These are phyloP conservation scores for Apiotrichum brassicae DNA, from an alignment of 1,284 basidiomycete genomes.

Conservation along the genomic window DNA sequence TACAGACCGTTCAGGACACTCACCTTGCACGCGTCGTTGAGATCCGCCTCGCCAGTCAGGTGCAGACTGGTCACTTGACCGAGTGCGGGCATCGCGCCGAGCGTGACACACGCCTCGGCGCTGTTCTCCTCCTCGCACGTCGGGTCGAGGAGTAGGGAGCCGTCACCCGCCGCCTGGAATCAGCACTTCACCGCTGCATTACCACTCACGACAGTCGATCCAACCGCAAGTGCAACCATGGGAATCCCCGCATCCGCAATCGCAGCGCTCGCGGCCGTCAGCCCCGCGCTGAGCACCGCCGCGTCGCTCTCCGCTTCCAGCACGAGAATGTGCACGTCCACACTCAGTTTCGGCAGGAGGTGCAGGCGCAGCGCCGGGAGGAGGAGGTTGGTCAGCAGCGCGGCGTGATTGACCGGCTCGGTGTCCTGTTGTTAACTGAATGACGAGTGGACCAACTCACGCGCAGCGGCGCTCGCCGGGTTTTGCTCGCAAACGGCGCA, in stretches of 20 bases:
- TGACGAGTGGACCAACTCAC: conserved; percentile 52
- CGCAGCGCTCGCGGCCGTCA: conserved; percentile 82
- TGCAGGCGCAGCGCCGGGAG: conserved; percentile 79
- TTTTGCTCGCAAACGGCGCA: conserved; percentile 78
- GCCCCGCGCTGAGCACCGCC: conserved; percentile 72
- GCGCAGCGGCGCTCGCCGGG: conserved; percentile 73
- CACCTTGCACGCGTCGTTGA: conserved; percentile 33
- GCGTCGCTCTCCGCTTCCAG: conserved; percentile 86
- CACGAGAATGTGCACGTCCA: conserved; percentile 85
- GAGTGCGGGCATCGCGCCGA: conserved; percentile 85
- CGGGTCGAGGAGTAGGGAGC: conserved; percentile 69
- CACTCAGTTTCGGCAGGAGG: conserved; percentile 82
- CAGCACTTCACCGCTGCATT: background rate
- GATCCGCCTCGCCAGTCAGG: conserved; percentile 58
- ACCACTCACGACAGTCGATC: conserved; percentile 22
- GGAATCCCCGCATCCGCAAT: conserved; percentile 51
- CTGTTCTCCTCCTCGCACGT: conserved; percentile 50
- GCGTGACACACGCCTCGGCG: conserved; percentile 59
- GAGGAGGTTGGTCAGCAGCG: conserved; percentile 79
- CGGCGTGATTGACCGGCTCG: conserved; percentile 77
- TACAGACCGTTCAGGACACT: conserved; percentile 16
- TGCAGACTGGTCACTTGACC: conserved; percentile 73
- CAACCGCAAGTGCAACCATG: conserved; percentile 42
- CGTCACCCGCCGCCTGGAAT: conserved; percentile 32
- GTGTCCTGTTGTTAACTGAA: conserved; percentile 61